Base-by-base conservation (phyloP, 2,329 filamentous ascomycete genomes). In the Venturia pyrina region DNA sequence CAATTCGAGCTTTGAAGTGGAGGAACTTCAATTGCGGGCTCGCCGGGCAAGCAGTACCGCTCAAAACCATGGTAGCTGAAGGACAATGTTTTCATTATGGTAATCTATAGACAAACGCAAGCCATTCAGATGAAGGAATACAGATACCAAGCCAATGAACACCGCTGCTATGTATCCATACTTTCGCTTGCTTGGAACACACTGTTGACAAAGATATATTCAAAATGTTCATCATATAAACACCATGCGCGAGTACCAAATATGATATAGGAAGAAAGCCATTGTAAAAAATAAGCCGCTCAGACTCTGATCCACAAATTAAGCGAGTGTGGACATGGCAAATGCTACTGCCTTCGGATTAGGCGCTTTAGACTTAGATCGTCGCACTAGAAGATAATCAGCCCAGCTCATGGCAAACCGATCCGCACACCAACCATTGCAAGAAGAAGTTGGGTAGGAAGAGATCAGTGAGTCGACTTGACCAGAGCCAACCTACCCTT, bases 401-500 rank as follows among this genome's bases (percentile, higher is more conserved):
- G 53, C 53, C 53, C 28, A 48, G n/a, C 17, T 48, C 40, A 21
- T 62, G 15, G 5, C 24, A 41, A 43, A 44, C 8, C 13, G 24
- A 65, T 44, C 34, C 21, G 34, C 46, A 65, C 37, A 43, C 56
- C 34, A 65, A 50, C 40, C 46, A 62, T 41, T 62, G 21, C 40
- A 59, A 65, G 46, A 65, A 59, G 46, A 59, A 59, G 53, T 59
- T 59, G 53, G 53, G 53, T 59, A 59, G 48, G 48, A 53, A 28
- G 46, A 24, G 32, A 59, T 59, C 53, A 67, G 56, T 86, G 83
- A 80, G 87, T 86, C 73, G 89, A 89, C 78, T 90, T 85, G 81
- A 89, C 90, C 80, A 93, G 87, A 82, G 87, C 86, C 86, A 95
- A 87, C 89, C 88, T 95, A 96, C 93, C 92, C 92, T 90, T 95